Conservation (phyloP, 176 grass and related monocot species). For the Chrysopogon serrulatus region DNA sequence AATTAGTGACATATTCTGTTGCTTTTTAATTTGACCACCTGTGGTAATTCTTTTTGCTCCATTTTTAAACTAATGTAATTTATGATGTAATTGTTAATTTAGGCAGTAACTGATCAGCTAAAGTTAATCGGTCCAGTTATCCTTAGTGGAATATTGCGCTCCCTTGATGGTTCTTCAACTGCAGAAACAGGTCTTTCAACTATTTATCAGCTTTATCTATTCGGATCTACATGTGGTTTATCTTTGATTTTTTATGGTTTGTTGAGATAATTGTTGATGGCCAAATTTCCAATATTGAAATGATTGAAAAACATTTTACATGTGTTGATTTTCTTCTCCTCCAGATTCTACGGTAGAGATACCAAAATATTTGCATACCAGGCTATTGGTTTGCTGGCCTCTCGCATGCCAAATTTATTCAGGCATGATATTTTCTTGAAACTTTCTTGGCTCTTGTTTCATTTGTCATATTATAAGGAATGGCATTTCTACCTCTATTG, state of each 20-base stretch:
- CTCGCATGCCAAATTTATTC: constrained; percentile 96
- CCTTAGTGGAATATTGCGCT: constrained; percentile 85
- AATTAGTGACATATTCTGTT: background rate
- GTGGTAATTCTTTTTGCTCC: background rate
- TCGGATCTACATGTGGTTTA: constrained; percentile 11
- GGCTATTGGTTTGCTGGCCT: constrained; percentile 88
- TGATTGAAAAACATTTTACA: constrained; percentile 17
- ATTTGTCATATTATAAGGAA: constrained; percentile 18
- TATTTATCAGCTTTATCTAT: constrained; percentile 31
- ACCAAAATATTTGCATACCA: constrained; percentile 92
- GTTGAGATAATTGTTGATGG: background rate
- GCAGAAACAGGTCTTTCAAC: constrained; percentile 65
- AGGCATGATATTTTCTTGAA: constrained; percentile 41
- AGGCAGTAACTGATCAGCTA: constrained; percentile 72
- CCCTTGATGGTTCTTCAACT: constrained; percentile 78
- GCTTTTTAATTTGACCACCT: background rate
- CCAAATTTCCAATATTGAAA: constrained; percentile 12
- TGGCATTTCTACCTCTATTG: constrained; percentile 5
- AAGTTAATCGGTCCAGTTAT: constrained; percentile 94
- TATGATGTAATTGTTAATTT: constrained; percentile 25
- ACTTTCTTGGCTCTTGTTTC: constrained; percentile 3
- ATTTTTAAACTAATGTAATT: background rate
- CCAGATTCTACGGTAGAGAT: constrained; percentile 58
- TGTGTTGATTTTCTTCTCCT: constrained; percentile 25
- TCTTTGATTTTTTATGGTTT: background rate